Percentiles rank a stretch among this genome's conserved stretches.
These are phyloP conservation scores for Cladorrhinum samala DNA, from an alignment of 495 filamentous ascomycete species.

Conservation along the genomic window DNA sequence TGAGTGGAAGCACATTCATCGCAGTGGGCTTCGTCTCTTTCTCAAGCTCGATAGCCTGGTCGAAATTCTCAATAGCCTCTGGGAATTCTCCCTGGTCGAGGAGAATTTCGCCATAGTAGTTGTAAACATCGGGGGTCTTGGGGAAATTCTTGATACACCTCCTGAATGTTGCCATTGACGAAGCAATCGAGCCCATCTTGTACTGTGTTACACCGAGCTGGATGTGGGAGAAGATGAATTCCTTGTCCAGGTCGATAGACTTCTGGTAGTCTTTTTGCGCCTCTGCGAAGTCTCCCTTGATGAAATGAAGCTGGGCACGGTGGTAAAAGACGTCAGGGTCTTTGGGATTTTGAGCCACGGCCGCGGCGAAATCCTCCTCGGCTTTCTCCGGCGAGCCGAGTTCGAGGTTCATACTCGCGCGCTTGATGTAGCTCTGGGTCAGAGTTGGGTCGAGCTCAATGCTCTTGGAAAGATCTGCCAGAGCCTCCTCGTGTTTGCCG, in stretches of 20 bases:
- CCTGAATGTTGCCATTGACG: slow-evolving; percentile 96
- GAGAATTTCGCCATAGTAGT: slow-evolving; percentile 98
- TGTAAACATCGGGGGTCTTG: slow-evolving; percentile 94
- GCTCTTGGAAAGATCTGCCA: slow-evolving; percentile 82
- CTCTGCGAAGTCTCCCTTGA: slow-evolving; percentile 84
- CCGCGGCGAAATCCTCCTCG: slow-evolving; percentile 78
- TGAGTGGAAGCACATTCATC: slow-evolving; percentile 95
- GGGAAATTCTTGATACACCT: slow-evolving; percentile 98
- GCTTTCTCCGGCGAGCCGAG: slow-evolving; percentile 83
- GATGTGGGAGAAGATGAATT: slow-evolving; percentile 99
- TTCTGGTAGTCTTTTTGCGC: slow-evolving; percentile 98
- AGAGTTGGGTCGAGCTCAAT: slow-evolving; percentile 79
- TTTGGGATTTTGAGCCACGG: slow-evolving; percentile 74
- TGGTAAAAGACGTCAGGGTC: slow-evolving; percentile 99
- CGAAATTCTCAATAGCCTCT: slow-evolving; percentile 97
- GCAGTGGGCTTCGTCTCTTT: slow-evolving; percentile 83
- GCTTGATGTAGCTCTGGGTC: slow-evolving; percentile 97
- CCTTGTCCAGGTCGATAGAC: slow-evolving; percentile 90
- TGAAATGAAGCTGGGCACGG: slow-evolving; percentile 97
- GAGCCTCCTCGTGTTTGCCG: slow-evolving; percentile 76
- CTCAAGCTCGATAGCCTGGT: slow-evolving; percentile 96
- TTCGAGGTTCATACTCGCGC: slow-evolving; percentile 96
- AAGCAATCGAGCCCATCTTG: slow-evolving; percentile 98
- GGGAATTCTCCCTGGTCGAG: slow-evolving; percentile 93
- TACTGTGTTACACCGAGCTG: slow-evolving; percentile 99